These are phyloP conservation scores for Stentor roeselii DNA, from an alignment of 73 alveolate species.

Conservation along the genomic window DNA sequence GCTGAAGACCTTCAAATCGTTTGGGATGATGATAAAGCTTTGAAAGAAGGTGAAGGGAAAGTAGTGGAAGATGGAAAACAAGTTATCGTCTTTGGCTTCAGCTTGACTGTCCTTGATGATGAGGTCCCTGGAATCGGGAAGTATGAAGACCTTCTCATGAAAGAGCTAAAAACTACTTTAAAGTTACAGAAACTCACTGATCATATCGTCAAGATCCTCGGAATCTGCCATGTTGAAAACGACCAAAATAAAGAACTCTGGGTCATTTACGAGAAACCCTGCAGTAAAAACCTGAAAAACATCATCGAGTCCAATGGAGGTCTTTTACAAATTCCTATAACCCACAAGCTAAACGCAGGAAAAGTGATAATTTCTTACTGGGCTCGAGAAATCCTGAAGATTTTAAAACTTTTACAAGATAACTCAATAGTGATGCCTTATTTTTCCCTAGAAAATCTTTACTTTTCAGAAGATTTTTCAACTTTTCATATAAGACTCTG, in stretches of 20 bases:
- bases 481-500: too few relatives aligned
- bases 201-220: neutral
- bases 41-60: slow-evolving; percentile 10
- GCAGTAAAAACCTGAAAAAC: neutral
- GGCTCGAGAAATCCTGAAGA: slow-evolving; percentile 71
- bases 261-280: neutral
- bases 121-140: too few relatives aligned
- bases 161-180: neutral
- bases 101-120: neutral
- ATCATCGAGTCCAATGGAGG: neutral
- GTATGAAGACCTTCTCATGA: neutral
- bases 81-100: neutral
- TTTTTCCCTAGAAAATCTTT: slow-evolving; percentile 51
- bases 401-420: slow-evolving; percentile 57
- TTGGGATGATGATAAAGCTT: neutral
- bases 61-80: neutral
- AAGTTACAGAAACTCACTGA: neutral
- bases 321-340: neutral
- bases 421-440: slow-evolving; percentile 54
- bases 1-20: neutral
- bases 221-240: neutral
- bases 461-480: slow-evolving; percentile 2
- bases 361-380: slow-evolving; percentile 69
- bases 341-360: slow-evolving; percentile 22
- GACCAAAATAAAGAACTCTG: neutral